Evolutionary conservation across 345 rosid genomes (phyloP).

Genomic region (Eucalyptus pumila): DNA sequence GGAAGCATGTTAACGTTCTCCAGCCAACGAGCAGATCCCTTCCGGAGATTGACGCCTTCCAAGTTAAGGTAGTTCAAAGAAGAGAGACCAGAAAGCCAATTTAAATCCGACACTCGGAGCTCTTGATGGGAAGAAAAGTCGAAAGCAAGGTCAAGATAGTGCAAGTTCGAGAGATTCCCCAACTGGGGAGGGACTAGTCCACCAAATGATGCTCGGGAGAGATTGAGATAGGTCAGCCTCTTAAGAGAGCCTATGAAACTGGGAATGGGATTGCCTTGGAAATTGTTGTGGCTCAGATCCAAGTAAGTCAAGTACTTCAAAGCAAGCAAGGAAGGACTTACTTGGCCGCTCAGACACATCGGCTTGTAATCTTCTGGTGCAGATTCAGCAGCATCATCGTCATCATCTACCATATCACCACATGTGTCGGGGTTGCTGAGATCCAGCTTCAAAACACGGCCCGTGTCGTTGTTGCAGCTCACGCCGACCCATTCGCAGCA

Average conservation of each 20-base stretch:
- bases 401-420: neutral
- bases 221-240: constrained; percentile 2
- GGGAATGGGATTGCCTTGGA: constrained; percentile 7
- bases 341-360: neutral
- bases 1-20: constrained; percentile 4
- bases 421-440: neutral
- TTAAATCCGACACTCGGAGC: neutral
- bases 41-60: neutral
- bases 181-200: constrained; percentile 7
- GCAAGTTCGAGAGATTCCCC: constrained; percentile 8
- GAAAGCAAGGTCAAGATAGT: neutral
- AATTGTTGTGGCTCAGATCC: constrained; percentile 13
- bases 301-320: neutral
- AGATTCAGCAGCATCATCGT: neutral
- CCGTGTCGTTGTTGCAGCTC: neutral
- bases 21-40: neutral
- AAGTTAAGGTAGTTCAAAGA: constrained; percentile 4
- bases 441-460: neutral
- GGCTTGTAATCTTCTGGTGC: neutral
- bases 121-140: neutral
- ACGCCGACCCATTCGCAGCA: constrained; percentile 21
- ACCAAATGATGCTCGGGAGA: constrained; percentile 1
- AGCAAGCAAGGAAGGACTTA: constrained; percentile 2
- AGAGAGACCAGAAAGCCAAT: constrained; percentile 11
- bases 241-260: constrained; percentile 1